Conservation (phyloP, 345 rosid species). For the Aurinia saxatilis region DNA sequence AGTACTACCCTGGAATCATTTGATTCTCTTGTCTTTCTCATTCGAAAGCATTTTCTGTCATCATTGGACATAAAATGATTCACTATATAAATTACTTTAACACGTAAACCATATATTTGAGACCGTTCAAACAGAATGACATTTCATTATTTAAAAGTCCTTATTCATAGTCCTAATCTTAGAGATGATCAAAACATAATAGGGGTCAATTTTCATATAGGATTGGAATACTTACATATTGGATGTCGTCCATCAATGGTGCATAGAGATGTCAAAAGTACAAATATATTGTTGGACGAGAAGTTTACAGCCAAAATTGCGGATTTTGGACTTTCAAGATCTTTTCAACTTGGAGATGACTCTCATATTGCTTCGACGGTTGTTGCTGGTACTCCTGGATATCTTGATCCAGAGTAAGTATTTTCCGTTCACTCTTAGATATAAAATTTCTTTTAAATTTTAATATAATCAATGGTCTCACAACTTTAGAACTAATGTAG, state of each 20-base stretch:
- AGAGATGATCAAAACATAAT: background rate
- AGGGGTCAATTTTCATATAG: background rate
- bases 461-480: no score
- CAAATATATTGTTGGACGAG: slow-evolving; percentile 23
- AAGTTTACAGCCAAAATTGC: slow-evolving; percentile 32
- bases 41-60: background rate
- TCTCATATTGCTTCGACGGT: background rate
- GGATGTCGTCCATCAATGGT: slow-evolving; percentile 15
- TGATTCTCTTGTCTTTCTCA: background rate
- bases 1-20: background rate
- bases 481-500: no score
- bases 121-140: background rate
- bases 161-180: no score
- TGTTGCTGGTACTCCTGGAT: slow-evolving; percentile 28
- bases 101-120: background rate
- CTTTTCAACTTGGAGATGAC: slow-evolving; percentile 12
- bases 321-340: slow-evolving; percentile 20
- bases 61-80: no score
- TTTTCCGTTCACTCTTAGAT: background rate
- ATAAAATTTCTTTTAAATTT: no score
- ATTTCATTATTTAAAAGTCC: no score
- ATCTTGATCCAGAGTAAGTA: slow-evolving; percentile 28
- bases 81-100: background rate
- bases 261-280: slow-evolving; percentile 15
- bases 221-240: slow-evolving; percentile 13